Percentiles rank a stretch among this genome's conserved stretches.
Conservation (phyloP, 371 early-diverging fungal species). For the Mortierella sp. region DNA sequence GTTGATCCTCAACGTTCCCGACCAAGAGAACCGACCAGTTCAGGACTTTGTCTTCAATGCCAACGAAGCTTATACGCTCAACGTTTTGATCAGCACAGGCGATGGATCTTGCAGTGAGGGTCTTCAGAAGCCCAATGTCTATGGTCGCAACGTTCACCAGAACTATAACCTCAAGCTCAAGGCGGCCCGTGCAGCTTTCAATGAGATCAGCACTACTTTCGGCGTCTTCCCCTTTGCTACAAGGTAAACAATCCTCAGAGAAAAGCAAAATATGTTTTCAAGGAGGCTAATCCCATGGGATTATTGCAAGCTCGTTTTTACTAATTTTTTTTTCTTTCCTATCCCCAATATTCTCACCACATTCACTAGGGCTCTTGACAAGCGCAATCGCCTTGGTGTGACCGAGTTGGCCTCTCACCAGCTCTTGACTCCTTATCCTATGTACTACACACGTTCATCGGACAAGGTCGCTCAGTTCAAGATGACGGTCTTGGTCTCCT, state of each 20-base stretch:
- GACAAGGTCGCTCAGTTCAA: slow-evolving; percentile 88
- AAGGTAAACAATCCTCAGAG: slow-evolving; percentile 52
- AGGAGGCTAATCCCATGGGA: neutral
- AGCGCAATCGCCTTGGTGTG: slow-evolving; percentile 88
- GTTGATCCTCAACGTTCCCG: slow-evolving; percentile 86
- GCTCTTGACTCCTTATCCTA: slow-evolving; percentile 79
- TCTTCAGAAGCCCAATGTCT: slow-evolving; percentile 84
- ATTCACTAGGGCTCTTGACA: slow-evolving; percentile 70
- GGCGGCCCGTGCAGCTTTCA: slow-evolving; percentile 79
- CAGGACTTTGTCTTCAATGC: slow-evolving; percentile 80
- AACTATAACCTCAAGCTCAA: slow-evolving; percentile 90
- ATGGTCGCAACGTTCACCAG: slow-evolving; percentile 80
- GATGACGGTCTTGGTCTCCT: slow-evolving; percentile 84
- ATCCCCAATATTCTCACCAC: too few species aligned
- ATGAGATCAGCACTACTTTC: slow-evolving; percentile 75
- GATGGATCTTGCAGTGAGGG: slow-evolving; percentile 77
- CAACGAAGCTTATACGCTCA: slow-evolving; percentile 86
- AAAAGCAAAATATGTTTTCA: slow-evolving; percentile 3
- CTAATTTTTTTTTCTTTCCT: too few species aligned
- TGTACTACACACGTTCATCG: slow-evolving; percentile 74
- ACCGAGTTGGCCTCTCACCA: slow-evolving; percentile 81
- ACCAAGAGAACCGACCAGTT: slow-evolving; percentile 74
- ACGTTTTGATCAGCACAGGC: slow-evolving; percentile 85
- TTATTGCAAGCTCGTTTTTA: too few species aligned
- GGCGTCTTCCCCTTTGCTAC: slow-evolving; percentile 88